Evolutionary conservation across 2,329 filamentous ascomycete genomes (phyloP), one percentile per base, ranked within the genome.

Genomic region (Diaporthe ampelina): DNA sequence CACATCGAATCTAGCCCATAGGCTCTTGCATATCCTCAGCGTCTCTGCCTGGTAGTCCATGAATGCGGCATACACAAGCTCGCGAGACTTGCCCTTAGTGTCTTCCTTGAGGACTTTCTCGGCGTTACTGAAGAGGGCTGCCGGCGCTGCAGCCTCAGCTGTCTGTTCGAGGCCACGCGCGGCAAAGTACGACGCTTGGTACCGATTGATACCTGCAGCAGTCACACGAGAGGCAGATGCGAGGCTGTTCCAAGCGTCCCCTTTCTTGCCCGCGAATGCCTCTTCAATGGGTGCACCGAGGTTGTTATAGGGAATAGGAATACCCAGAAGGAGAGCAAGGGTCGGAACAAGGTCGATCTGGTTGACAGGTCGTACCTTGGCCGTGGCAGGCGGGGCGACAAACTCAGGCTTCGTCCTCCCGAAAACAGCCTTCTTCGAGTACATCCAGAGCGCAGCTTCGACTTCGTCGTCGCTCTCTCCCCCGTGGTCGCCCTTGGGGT

Each of bases 271-370:
- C 24, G 93, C 88, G 83, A 99, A 99, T 3, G 95, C 95, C 83
- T 99, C 97, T 77, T 97, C 94, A 76, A 99, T 98, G 0, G 97
- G 97, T 9, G 90, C 92, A 68, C 97, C 97, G 9, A 99, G 89
- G 81, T 97, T 99, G 82, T 98, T 99, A 86, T 95, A 99, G 0
- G 97, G 97, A 75, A 99, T 95, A 0, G 97, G 96, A 75, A 98
- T 89, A 11, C 97, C 97, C 1, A 99, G 87, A 0, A 99, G 88
- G 48, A 99, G 87, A 0, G 96, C 92, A 40, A 99, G 84, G 0
- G 97, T 99, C 6, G 97, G 96, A 3, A 99, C 97, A 17, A 99
- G 89, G 82, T 99, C 97, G 77, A 99, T 99, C 83, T 99, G 97
- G 75, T 91, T 91, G 54, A 92, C 89, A 0, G 94, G 92, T 13